Conservation (phyloP, 768 basidiomycete species). For the Suillus tomentosus region DNA sequence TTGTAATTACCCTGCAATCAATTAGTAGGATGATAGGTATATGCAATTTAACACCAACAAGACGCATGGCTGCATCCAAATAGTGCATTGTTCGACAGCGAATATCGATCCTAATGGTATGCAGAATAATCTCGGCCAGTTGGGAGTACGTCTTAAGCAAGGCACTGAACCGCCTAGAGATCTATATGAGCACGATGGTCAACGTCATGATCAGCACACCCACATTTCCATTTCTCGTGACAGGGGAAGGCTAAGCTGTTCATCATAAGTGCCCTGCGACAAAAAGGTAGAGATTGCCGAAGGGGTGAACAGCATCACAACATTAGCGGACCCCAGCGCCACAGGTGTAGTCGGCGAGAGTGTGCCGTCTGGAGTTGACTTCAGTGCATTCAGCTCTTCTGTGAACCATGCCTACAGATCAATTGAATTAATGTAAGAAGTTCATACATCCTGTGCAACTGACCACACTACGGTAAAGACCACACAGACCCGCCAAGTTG, state of each 20-base stretch:
- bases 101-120: conserved; percentile 85
- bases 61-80: conserved; percentile 75
- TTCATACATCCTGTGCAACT: conserved; percentile 32
- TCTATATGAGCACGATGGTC: conserved; percentile 14
- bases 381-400: conserved; percentile 66
- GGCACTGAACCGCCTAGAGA: conserved; percentile 82
- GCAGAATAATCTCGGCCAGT: conserved; percentile 81
- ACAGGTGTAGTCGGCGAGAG: conserved; percentile 51
- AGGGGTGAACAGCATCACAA: conserved; percentile 42
- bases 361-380: conserved; percentile 52
- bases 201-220: conserved; percentile 32
- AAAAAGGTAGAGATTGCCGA: conserved; percentile 50
- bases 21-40: conserved; percentile 12
- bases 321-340: conserved; percentile 50
- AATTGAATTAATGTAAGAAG: conserved; percentile 12
- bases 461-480: conserved; percentile 86
- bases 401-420: conserved; percentile 79
- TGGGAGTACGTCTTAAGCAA: conserved; percentile 90
- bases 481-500: conserved; percentile 74
- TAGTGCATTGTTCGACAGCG: conserved; percentile 84
- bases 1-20: conserved; percentile 75
- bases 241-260: conserved; percentile 69
- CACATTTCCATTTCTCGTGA: conserved; percentile 90
- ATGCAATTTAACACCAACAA: conserved; percentile 46
- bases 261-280: conserved; percentile 39